Percentiles rank a stretch among this genome's conserved stretches.
phyloP scores from a whole-genome alignment of 345 rosid species.

The Populus simonii region DNA sequence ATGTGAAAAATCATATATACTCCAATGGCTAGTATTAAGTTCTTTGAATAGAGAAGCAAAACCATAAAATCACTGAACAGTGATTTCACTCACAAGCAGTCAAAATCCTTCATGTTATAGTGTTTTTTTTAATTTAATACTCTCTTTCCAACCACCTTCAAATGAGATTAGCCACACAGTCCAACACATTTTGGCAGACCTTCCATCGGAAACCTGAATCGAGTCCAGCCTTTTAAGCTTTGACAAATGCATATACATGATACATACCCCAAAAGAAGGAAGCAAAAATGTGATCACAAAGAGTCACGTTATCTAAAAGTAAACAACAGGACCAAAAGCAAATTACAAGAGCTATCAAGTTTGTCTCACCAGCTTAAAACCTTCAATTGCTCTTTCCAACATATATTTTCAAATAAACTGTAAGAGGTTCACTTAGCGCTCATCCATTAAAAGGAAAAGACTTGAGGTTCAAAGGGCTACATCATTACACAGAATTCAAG shows the following conservation, averaged over 20 bases:
- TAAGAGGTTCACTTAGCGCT: not conserved
- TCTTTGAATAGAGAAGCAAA: no score
- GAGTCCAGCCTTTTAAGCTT: not conserved
- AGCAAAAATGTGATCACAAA: not conserved
- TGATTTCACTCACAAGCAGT: no score
- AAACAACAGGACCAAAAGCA: not conserved
- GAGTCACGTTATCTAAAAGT: no score
- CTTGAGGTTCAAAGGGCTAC: not conserved
- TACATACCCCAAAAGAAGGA: not conserved
- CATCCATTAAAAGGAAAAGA: not conserved
- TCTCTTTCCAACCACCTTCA: not conserved
- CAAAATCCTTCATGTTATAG: no score
- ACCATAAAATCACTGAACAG: no score
- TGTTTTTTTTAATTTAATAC: no score
- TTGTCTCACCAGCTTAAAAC: not conserved
- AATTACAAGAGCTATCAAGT: not conserved
- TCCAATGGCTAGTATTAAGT: no score
- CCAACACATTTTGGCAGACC: not conserved
- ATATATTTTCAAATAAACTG: not conserved
- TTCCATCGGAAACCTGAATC: not conserved
- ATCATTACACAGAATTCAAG: slow-evolving; percentile 7
- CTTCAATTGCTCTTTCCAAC: not conserved
- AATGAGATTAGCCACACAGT: not conserved
- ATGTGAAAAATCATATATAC: no score
- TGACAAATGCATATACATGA: not conserved